A percentile compares a stretch with the other conserved stretches of the same genome.
Evolutionary conservation across 768 basidiomycete genomes (phyloP).

Genomic region (Neoboletus brunneissimus): DNA sequence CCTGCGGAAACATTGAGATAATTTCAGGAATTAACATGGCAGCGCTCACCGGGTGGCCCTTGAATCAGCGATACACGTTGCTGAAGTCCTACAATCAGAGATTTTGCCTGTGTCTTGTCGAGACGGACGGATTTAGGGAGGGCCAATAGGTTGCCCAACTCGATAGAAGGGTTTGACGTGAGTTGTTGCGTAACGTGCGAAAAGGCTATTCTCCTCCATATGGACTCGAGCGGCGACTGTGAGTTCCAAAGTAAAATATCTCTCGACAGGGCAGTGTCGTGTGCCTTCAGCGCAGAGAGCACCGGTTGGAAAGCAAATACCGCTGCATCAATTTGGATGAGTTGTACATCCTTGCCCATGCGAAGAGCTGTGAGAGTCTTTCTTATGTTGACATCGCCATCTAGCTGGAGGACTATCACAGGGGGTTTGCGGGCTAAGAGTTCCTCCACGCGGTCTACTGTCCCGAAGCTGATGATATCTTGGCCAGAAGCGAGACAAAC

Average conservation of each 20-base stretch:
- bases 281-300: conserved; percentile 46
- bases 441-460: conserved; percentile 52
- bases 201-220: not conserved
- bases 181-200: conserved; percentile 27
- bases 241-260: conserved; percentile 56
- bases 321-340: conserved; percentile 57
- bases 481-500: conserved; percentile 48
- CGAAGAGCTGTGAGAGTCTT: conserved; percentile 41
- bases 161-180: conserved; percentile 29
- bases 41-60: conserved; percentile 59
- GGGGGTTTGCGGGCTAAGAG: conserved; percentile 47
- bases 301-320: conserved; percentile 63
- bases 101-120: conserved; percentile 47
- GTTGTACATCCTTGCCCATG: conserved; percentile 31
- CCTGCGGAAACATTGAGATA: conserved; percentile 37
- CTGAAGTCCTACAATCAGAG: conserved; percentile 49
- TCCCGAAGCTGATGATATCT: conserved; percentile 52
- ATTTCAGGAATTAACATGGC: not conserved
- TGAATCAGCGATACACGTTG: conserved; percentile 61
- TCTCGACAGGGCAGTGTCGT: conserved; percentile 41
- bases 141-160: conserved; percentile 39
- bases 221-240: conserved; percentile 1
- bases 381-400: conserved; percentile 38
- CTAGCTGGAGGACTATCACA: conserved; percentile 51
- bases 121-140: conserved; percentile 41